phyloP scores from a whole-genome alignment of 352 stramenopile genomes.

The Globisporangium spiculum region DNA sequence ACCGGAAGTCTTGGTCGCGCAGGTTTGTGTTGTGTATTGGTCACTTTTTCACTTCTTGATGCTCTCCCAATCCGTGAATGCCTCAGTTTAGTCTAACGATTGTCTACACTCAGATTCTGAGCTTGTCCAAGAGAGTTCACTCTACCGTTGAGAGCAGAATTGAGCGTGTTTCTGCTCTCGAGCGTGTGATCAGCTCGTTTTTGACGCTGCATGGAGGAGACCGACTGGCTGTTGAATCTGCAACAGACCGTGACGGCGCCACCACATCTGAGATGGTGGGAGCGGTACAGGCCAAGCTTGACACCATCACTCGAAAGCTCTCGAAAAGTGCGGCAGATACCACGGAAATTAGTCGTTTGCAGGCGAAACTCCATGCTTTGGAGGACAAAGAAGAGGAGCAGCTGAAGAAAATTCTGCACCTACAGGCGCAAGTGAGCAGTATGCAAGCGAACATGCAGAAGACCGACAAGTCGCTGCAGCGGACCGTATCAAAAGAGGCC shows the following conservation, averaged over 20 bases:
- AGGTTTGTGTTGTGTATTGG: conserved; percentile 16
- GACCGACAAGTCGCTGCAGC: conserved; percentile 20
- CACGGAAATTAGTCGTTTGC: conserved; percentile 8
- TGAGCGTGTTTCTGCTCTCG: conserved; percentile 13
- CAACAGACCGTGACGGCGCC: neutral
- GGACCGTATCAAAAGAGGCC: conserved; percentile 27
- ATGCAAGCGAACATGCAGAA: conserved; percentile 22
- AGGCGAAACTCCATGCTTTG: conserved; percentile 13
- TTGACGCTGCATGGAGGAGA: conserved; percentile 22
- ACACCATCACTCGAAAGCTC: conserved; percentile 15
- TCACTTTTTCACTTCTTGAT: no score
- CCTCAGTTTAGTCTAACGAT: neutral
- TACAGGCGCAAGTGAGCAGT: conserved; percentile 30
- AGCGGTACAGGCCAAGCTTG: conserved; percentile 8
- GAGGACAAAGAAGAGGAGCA: conserved; percentile 26
- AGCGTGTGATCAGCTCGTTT: conserved; percentile 26
- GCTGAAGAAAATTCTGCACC: conserved; percentile 28
- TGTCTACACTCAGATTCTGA: conserved; percentile 7
- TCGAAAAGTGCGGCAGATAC: conserved; percentile 4
- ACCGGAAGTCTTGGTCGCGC: conserved; percentile 17
- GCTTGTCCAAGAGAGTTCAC: conserved; percentile 18
- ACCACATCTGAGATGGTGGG: neutral
- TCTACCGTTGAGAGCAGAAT: conserved; percentile 6
- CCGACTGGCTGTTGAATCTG: neutral
- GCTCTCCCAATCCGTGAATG: neutral